Conservation (phyloP, 345 rosid genomes). For the Fremontodendron californicum region DNA sequence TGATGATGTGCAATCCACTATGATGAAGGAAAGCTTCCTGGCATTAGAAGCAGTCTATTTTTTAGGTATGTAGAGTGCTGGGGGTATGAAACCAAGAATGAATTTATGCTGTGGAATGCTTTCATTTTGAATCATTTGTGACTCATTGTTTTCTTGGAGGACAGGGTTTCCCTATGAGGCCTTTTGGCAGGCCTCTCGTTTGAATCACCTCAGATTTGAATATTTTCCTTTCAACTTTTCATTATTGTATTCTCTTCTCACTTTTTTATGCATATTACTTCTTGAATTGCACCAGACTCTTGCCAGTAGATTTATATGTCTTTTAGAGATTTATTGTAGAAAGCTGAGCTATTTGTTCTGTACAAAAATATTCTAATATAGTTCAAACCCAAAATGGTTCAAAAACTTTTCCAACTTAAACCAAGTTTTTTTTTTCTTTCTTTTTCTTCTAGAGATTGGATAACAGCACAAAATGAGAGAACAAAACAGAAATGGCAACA, state of each 20-base stretch:
- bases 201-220: background rate
- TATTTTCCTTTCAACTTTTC: background rate
- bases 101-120: background rate
- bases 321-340: background rate
- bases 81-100: background rate
- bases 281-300: background rate
- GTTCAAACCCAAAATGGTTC: background rate
- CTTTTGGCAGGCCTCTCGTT: background rate
- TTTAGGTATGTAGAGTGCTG: background rate
- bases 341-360: background rate
- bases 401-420: background rate
- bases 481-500: background rate
- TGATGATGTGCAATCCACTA: background rate
- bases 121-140: background rate
- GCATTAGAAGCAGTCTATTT: background rate
- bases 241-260: background rate
- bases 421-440: no score
- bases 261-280: background rate
- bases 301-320: background rate
- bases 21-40: background rate
- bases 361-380: background rate
- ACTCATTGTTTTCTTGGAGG: background rate
- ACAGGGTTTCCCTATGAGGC: background rate
- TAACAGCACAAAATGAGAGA: background rate
- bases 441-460: background rate